Percentiles rank a stretch among this genome's conserved stretches.
phyloP scores from a whole-genome alignment of 495 filamentous ascomycete genomes.

The Pseudotulostoma volvatum region DNA sequence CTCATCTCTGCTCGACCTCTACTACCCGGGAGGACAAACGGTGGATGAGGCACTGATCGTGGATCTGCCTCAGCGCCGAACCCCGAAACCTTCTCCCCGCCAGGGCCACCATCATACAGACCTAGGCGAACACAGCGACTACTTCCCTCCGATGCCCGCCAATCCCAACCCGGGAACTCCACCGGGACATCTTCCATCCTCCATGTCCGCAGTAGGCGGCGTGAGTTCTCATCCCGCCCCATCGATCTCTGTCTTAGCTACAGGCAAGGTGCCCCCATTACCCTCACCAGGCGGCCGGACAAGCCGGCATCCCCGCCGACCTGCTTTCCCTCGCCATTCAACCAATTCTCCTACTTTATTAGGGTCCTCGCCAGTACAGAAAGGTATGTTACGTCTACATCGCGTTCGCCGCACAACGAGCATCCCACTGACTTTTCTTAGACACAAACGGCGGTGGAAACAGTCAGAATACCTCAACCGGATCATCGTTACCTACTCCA shows the following conservation, averaged over 20 bases:
- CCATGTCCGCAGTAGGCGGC: slow-evolving; percentile 10
- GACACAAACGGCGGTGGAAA: slow-evolving; percentile 15
- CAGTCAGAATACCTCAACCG: slow-evolving; percentile 12
- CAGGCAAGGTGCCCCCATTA: slow-evolving; percentile 61
- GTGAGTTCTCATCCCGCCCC: slow-evolving; percentile 15
- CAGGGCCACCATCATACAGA: slow-evolving; percentile 42
- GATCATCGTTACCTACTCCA: slow-evolving; percentile 21
- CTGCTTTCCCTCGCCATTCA: slow-evolving; percentile 43
- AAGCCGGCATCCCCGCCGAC: slow-evolving; percentile 26
- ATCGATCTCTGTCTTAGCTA: slow-evolving; percentile 65
- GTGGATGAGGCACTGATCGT: slow-evolving; percentile 87
- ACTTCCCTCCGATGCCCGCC: slow-evolving; percentile 74
- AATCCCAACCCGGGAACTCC: slow-evolving; percentile 23
- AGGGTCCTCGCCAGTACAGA: slow-evolving; percentile 15
- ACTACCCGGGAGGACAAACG: slow-evolving; percentile 76
- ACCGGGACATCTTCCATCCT: slow-evolving; percentile 24
- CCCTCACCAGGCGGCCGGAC: slow-evolving; percentile 64
- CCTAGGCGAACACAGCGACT: slow-evolving; percentile 65
- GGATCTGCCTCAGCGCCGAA: slow-evolving; percentile 66
- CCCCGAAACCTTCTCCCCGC: slow-evolving; percentile 68
- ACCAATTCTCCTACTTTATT: slow-evolving; percentile 68
- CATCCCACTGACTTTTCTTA: too few species aligned
- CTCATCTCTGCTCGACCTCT: slow-evolving; percentile 56
- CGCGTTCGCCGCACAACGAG: too few species aligned
- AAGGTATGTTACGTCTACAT: slow-evolving; percentile 17